These are phyloP conservation scores for Phlyctochytrium bullatum DNA, from an alignment of 192 early-diverging fungal species.

Conservation along the genomic window DNA sequence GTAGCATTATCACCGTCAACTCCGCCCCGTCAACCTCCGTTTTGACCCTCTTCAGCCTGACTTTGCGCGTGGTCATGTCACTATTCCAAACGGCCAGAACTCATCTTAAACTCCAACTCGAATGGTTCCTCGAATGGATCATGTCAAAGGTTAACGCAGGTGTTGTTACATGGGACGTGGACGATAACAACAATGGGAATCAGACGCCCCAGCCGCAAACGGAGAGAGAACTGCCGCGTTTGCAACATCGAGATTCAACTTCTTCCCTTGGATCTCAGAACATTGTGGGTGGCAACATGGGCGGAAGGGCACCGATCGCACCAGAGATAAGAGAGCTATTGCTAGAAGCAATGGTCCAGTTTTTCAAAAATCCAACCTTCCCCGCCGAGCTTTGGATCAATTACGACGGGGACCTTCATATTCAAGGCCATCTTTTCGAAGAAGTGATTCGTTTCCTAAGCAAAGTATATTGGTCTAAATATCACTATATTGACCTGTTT, in stretches of 20 bases:
- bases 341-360: constrained; percentile 73
- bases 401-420: constrained; percentile 85
- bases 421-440: constrained; percentile 81
- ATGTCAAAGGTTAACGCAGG: constrained; percentile 47
- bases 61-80: constrained; percentile 63
- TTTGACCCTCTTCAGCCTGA: constrained; percentile 52
- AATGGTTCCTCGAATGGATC: constrained; percentile 64
- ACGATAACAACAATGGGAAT: constrained; percentile 27
- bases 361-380: constrained; percentile 72
- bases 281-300: constrained; percentile 13
- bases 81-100: constrained; percentile 68
- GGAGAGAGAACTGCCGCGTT: not conserved
- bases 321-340: constrained; percentile 84
- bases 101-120: constrained; percentile 74
- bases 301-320: constrained; percentile 42
- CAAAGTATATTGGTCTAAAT: constrained; percentile 44
- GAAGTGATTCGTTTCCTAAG: constrained; percentile 75
- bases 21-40: constrained; percentile 35
- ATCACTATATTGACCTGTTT: not conserved
- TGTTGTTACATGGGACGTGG: constrained; percentile 51
- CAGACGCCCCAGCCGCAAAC: not conserved
- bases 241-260: not conserved
- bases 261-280: not conserved
- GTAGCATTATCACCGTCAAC: constrained; percentile 46
- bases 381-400: constrained; percentile 90